These are phyloP conservation scores for Ophiostoma novo-ulmi DNA, from an alignment of 2,329 filamentous ascomycete genomes.

Conservation along the genomic window DNA sequence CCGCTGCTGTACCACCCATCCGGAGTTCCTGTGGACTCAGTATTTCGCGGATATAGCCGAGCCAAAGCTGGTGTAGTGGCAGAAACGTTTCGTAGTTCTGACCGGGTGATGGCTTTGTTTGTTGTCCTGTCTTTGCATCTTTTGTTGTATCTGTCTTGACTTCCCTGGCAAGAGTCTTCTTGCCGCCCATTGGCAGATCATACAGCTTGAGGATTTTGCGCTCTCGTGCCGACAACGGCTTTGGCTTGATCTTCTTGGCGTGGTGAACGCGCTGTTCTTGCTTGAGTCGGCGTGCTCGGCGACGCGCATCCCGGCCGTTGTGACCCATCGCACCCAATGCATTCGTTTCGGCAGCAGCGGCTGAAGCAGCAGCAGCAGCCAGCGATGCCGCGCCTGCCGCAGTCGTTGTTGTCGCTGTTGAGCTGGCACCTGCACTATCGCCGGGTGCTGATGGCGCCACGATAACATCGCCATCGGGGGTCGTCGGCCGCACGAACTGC, in stretches of 20 bases:
- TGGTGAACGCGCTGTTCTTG: conserved; percentile 39
- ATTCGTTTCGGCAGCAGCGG: conserved; percentile 65
- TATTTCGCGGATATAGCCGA: conserved; percentile 77
- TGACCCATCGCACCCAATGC: conserved; percentile 33
- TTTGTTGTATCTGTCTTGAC: neutral
- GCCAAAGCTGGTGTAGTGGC: conserved; percentile 73
- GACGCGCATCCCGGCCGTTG: conserved; percentile 54
- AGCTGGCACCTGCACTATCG: neutral
- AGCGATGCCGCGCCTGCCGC: conserved; percentile 14
- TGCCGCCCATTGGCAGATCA: conserved; percentile 51
- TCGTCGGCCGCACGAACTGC: conserved; percentile 71
- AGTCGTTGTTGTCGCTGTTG: neutral
- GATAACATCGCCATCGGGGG: conserved; percentile 48
- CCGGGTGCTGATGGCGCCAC: neutral
- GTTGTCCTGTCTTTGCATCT: neutral
- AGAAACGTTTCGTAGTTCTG: conserved; percentile 71
- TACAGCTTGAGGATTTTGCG: conserved; percentile 70
- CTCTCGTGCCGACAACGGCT: conserved; percentile 72
- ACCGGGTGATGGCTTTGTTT: conserved; percentile 38
- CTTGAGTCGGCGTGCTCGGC: conserved; percentile 47
- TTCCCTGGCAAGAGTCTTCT: neutral
- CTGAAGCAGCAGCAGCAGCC: conserved; percentile 49
- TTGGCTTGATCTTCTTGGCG: conserved; percentile 42
- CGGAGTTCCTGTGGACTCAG: conserved; percentile 56
- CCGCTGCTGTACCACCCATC: conserved; percentile 53